Evolutionary conservation across 176 grass and related monocot species (phyloP).

Genomic region (Sorghum bicolor): DNA sequence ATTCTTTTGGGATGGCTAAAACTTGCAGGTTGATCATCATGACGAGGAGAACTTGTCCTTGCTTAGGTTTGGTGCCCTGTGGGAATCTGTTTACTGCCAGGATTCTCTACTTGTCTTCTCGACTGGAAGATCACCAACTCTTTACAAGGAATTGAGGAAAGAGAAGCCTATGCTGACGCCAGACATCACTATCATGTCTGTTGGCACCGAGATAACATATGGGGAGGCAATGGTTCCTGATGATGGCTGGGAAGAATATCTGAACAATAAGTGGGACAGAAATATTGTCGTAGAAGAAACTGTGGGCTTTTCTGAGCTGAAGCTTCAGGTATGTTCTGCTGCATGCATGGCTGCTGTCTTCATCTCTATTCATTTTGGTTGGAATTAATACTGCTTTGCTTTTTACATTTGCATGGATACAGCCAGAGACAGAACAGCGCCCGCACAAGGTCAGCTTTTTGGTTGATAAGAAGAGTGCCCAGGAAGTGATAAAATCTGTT

Average conservation of each 20-base stretch:
- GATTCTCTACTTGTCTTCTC: conserved; percentile 87
- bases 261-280: conserved; percentile 85
- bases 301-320: conserved; percentile 54
- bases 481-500: conserved; percentile 64
- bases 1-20: conserved; percentile 1
- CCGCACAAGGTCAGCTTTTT: conserved; percentile 83
- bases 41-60: conserved; percentile 73
- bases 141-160: conserved; percentile 82
- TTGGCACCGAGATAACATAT: conserved; percentile 89
- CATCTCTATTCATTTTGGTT: not conserved
- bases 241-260: conserved; percentile 65
- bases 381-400: not conserved
- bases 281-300: conserved; percentile 67
- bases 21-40: conserved; percentile 79
- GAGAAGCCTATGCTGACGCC: conserved; percentile 85
- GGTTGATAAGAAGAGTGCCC: conserved; percentile 58
- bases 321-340: conserved; percentile 48
- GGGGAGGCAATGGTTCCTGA: conserved; percentile 82
- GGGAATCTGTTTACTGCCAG: conserved; percentile 69
- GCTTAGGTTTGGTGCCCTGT: conserved; percentile 76
- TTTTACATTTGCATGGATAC: conserved; percentile 24
- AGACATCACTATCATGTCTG: conserved; percentile 92
- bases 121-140: conserved; percentile 67
- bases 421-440: conserved; percentile 70
- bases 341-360: not conserved